Base-by-base conservation (phyloP, 2,329 filamentous ascomycete genomes). In the Dactylonectria macrodidyma region DNA sequence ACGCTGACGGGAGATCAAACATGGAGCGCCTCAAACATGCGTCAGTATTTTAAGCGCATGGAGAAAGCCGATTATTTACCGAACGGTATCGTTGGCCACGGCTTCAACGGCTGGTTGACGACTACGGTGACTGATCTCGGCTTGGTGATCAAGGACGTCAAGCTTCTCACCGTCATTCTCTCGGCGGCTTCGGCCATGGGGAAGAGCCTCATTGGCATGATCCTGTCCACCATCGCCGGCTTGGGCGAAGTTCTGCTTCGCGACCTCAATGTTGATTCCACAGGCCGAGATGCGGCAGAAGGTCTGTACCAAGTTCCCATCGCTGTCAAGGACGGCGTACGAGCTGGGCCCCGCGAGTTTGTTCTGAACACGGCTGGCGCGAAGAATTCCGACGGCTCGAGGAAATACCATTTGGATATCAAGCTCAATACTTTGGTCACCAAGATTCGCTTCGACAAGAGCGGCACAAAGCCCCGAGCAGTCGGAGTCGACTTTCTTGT, bases 281-380 rank as follows among this genome's bases (percentile, higher is more conserved):
- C 71, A 1, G 72, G 72, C 0, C 69, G 72, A 7, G 19, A 70
- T 3, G 54, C 52, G 8, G 46, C 58, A 6, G 52, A 67, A 8
- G 73, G 70, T 0, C 80, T 87, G 41, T 91, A 86, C 76, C 88
- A 91, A 71, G 85, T 92, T 5, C 89, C 90, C 3, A 76, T 91
- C 33, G 83, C 84, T 1, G 85, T 87, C 67, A 80, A 84, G n/a
- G 76, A 84, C n/a, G 83, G 79, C 59, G 81, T 84, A 54, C 88
- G 89, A 33, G 86, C 81, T 52, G 86, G 88, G 12, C 81, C 87
- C 5, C 85, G 88, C 34, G 86, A 90, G 62, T 87, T 90, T 60
- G 80, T 92, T 54, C 74, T 88, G 2, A 69, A 77, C 4, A 76
- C 72, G 0, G 74, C 70, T 58, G 71, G 68, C 10, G 73, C 70